Conservation (phyloP, 2,329 filamentous ascomycete species). For the Herpotrichia juniperi region DNA sequence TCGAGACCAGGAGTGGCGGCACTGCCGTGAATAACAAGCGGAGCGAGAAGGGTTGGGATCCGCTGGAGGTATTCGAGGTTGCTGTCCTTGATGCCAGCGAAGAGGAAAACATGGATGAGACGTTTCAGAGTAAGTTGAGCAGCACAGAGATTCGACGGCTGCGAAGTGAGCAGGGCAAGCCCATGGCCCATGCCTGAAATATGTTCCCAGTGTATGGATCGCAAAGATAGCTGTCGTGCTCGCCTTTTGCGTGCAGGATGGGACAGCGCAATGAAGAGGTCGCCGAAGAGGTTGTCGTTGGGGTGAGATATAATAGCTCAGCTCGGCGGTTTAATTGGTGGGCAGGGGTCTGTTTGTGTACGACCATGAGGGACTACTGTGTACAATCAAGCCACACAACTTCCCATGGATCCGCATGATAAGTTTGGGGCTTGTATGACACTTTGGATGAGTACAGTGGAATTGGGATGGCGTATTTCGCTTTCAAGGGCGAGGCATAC, state of each 20-base stretch:
- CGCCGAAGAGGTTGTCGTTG: constrained; percentile 8
- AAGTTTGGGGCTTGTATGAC: constrained; percentile 16
- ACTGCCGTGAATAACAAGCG: constrained; percentile 86
- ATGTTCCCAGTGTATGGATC: constrained; percentile 5
- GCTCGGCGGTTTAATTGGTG: constrained; percentile 13
- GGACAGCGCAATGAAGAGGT: constrained; percentile 16
- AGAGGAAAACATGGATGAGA: constrained; percentile 55
- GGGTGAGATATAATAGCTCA: constrained; percentile 18
- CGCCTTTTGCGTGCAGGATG: constrained; percentile 11
- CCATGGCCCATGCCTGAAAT: constrained; percentile 29
- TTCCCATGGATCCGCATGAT: constrained; percentile 29
- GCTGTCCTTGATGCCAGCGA: constrained; percentile 79
- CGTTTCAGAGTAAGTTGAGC: constrained; percentile 85
- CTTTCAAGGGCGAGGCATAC: no score
- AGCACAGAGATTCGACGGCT: constrained; percentile 78
- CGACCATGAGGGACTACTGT: constrained; percentile 26
- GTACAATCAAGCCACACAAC: constrained; percentile 28
- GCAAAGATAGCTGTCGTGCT: constrained; percentile 11
- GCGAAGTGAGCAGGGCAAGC: constrained; percentile 33
- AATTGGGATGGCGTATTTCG: constrained; percentile 11
- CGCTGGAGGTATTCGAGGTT: constrained; percentile 83
- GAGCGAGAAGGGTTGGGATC: constrained; percentile 73
- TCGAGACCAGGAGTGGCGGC: constrained; percentile 84
- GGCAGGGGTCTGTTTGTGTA: constrained; percentile 28
- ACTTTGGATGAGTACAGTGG: constrained; percentile 10